These are phyloP conservation scores for Hebeloma cylindrosporum DNA, from an alignment of 768 basidiomycete genomes.

Conservation along the genomic window DNA sequence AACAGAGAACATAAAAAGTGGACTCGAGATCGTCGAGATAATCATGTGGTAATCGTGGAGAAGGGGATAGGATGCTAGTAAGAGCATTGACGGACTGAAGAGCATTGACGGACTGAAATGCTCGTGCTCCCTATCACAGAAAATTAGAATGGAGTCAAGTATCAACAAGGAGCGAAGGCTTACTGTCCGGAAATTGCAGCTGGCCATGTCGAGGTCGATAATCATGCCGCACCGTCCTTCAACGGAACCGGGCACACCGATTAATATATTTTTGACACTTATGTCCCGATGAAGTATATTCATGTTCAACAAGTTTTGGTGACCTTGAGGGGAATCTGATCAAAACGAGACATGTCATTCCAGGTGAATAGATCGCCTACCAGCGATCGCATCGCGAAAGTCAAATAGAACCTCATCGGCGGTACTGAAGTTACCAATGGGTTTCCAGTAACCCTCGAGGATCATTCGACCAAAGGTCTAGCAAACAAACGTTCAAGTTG, in stretches of 20 bases:
- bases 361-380: slow-evolving; percentile 8
- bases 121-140: slow-evolving; percentile 8
- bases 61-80: neutral
- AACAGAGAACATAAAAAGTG: slow-evolving; percentile 9
- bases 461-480: slow-evolving; percentile 15
- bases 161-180: neutral
- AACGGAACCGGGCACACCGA: slow-evolving; percentile 2
- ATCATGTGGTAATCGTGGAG: slow-evolving; percentile 5
- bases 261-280: slow-evolving; percentile 24
- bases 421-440: slow-evolving; percentile 13
- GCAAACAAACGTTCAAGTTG: neutral
- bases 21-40: slow-evolving; percentile 17
- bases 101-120: slow-evolving; percentile 10
- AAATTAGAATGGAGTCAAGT: neutral
- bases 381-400: slow-evolving; percentile 16
- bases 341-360: neutral
- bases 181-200: slow-evolving; percentile 12
- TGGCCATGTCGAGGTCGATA: slow-evolving; percentile 20
- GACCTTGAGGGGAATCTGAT: slow-evolving; percentile 12
- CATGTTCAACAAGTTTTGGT: slow-evolving; percentile 13
- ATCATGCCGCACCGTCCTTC: slow-evolving; percentile 2
- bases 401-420: slow-evolving; percentile 15
- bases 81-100: slow-evolving; percentile 7
- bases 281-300: slow-evolving; percentile 29
- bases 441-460: slow-evolving; percentile 12